Conservation (phyloP, 2,329 filamentous ascomycete species). For the Trichophyton equinum region DNA sequence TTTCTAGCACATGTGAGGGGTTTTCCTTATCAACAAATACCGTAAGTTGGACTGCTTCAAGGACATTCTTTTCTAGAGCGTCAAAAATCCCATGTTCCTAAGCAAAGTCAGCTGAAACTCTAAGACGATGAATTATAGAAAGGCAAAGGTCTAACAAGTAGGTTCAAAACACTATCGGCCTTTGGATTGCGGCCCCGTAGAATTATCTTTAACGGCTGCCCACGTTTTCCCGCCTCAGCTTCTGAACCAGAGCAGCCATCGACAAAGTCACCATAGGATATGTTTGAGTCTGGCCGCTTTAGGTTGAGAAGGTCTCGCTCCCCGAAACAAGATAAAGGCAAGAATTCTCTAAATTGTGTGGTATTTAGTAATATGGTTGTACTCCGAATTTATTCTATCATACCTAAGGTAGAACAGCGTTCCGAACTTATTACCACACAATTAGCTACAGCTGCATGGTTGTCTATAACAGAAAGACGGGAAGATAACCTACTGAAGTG, state of each 20-base stretch:
- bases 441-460: conserved; percentile 8
- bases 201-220: conserved; percentile 30
- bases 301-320: conserved; percentile 23
- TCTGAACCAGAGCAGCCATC: conserved; percentile 12
- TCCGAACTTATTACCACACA: conserved; percentile 19
- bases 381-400: background rate
- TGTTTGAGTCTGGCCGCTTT: conserved; percentile 16
- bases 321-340: conserved; percentile 25
- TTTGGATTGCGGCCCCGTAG: conserved; percentile 28
- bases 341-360: conserved; percentile 20
- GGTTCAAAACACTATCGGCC: conserved; percentile 35
- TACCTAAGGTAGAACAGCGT: conserved; percentile 27
- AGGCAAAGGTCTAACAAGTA: conserved; percentile 30
- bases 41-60: conserved; percentile 37
- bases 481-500: conserved; percentile 28
- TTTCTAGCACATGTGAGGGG: conserved; percentile 34
- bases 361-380: background rate
- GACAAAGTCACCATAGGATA: conserved; percentile 22
- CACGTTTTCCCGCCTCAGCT: conserved; percentile 13
- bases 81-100: conserved; percentile 40
- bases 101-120: background rate
- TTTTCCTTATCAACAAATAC: conserved; percentile 30
- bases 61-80: conserved; percentile 30
- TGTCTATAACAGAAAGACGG: background rate
- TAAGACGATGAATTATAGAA: background rate